Base-by-base conservation (phyloP, 2,329 filamentous ascomycete species). In the Epichloe uncinata region DNA sequence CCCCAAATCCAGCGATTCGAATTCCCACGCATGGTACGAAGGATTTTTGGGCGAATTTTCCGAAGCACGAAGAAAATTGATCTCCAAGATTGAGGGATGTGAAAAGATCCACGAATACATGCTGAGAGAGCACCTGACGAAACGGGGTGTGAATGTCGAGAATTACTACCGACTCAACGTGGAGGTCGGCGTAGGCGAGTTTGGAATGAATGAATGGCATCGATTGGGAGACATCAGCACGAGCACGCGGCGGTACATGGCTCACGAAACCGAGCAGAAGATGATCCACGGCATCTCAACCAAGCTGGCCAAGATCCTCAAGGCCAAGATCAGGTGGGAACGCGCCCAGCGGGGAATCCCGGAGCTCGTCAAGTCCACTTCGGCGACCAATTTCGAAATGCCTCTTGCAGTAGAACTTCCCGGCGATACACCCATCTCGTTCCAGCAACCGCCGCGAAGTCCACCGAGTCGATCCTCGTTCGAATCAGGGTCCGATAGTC, bases 161-260 rank as follows among this genome's bases (percentile, higher is more conserved):
- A 87, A 94, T 64, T 98, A 98, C 70, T 95, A 89, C 65, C 85
- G 93, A 7, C 73, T 97, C n/a, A 98, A 98, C 56, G 93, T 97
- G 40, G 90, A 97, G 62, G 83, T 95, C 15, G 93, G 91, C 1
- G 90, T 97, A 3, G 90, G 91, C 48, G 93, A 97, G 62, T 97
- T 96, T 64, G 91, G 87, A 47, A 97, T 98, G 89, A 98, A 97
- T 63, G 93, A 97, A 64, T 98, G 93, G 93, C 80, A 87, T 59
- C 81, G 90, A 3, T 71, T 97, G n/a, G 84, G 87, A 26, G 91
- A 96, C 48, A 97, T 98, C 68, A 95, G 87, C 70, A 96, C 88
- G 13, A 84, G 84, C 62, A 98, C 93, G 0, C 79, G 87, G 57
- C 80, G 84, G 55, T 98, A 97, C 63, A 77, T 98, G 48, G 72